Evolutionary conservation across 495 filamentous ascomycete species (phyloP).

Genomic region (Aspergillus saccharolyticus): DNA sequence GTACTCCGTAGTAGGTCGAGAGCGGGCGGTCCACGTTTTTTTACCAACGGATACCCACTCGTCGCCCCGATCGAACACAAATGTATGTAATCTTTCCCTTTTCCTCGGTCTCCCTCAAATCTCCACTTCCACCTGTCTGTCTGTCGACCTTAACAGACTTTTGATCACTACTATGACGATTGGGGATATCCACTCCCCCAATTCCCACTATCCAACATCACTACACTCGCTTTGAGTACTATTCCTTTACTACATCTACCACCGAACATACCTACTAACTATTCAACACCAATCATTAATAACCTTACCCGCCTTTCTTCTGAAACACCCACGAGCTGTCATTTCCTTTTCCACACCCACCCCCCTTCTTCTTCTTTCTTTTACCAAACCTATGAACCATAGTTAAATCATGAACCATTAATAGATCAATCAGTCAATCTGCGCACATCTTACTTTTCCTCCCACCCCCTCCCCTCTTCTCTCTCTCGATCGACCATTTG

Average conservation of each 20-base stretch:
- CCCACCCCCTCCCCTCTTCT: not conserved
- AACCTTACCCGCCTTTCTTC: not conserved
- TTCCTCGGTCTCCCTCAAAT: constrained; percentile 15
- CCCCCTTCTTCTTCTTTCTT: not conserved
- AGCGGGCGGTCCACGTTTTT: constrained; percentile 17
- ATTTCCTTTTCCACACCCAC: not conserved
- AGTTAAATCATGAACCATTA: not conserved
- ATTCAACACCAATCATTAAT: not conserved
- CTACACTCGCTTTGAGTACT: no score
- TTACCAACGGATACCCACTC: constrained; percentile 5
- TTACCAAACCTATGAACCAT: not conserved
- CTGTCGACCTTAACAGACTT: not conserved
- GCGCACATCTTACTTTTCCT: not conserved
- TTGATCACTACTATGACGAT: constrained; percentile 13
- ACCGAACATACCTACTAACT: not conserved
- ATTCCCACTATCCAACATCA: not conserved
- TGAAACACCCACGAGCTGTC: not conserved
- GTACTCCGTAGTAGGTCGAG: constrained; percentile 6
- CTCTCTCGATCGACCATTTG: constrained; percentile 11
- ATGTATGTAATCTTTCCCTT: constrained; percentile 7
- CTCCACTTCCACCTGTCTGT: constrained; percentile 24
- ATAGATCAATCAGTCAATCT: constrained; percentile 1
- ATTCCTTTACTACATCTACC: no score
- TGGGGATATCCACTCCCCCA: constrained; percentile 7
- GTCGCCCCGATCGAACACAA: constrained; percentile 14